phyloP scores from a whole-genome alignment of 768 basidiomycete species.

The Nevesoporus exiguus region DNA sequence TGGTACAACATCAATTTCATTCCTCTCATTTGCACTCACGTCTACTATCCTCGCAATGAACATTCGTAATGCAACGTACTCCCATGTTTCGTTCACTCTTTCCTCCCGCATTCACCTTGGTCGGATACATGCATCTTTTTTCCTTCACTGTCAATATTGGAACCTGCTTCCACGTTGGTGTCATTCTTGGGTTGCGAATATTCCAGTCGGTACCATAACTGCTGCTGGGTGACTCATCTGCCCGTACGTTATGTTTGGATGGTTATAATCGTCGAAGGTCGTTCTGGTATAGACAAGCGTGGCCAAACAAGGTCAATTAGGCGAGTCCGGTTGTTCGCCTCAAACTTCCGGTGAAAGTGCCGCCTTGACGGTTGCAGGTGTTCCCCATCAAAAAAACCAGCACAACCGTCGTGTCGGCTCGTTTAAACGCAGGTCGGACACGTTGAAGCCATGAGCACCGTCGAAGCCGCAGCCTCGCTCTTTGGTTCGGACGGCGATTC shows the following conservation, averaged over 20 bases:
- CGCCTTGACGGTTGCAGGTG: background rate
- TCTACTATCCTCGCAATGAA: conserved; percentile 31
- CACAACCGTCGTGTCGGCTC: conserved; percentile 8
- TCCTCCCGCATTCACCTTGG: too few relatives aligned
- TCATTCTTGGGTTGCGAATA: conserved; percentile 14
- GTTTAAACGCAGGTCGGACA: conserved; percentile 20
- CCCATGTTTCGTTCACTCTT: conserved; percentile 15
- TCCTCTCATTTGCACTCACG: conserved; percentile 30
- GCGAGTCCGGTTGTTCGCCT: conserved; percentile 2
- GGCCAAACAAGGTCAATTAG: conserved; percentile 25
- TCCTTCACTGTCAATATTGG: conserved; percentile 34
- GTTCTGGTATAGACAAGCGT: conserved; percentile 16
- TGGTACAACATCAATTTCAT: conserved; percentile 34
- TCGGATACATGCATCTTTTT: conserved; percentile 24
- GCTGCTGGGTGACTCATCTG: conserved; percentile 1
- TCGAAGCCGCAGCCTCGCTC: conserved; percentile 78
- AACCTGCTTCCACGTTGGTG: conserved; percentile 12
- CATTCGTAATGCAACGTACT: conserved; percentile 36
- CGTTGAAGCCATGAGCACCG: conserved; percentile 52
- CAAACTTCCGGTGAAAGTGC: background rate
- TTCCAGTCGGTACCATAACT: conserved; percentile 1
- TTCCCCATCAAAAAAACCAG: conserved; percentile 17
- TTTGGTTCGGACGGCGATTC: conserved; percentile 64
- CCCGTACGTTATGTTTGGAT: conserved; percentile 16
- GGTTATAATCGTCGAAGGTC: conserved; percentile 19